Evolutionary conservation across 192 early-diverging fungal genomes (phyloP).

Genomic region (Radiomyces spectabilis): DNA sequence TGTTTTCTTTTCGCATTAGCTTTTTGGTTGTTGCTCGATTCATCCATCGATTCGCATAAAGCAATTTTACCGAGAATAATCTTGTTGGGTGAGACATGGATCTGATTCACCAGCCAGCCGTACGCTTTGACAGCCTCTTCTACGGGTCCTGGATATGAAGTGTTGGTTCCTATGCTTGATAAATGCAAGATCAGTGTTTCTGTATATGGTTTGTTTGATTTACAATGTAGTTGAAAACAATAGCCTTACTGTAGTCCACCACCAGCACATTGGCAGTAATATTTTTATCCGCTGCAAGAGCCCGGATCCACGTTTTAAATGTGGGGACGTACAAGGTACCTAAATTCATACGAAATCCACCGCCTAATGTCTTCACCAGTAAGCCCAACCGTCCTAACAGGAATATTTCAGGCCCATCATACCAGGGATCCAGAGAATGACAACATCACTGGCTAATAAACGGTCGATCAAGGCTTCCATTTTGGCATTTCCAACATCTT

Average conservation of each 20-base stretch:
- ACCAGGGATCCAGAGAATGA: conserved; percentile 16
- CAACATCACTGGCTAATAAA: not conserved
- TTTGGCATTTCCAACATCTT: conserved; percentile 11
- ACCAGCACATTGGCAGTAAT: conserved; percentile 4
- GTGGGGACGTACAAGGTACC: conserved; percentile 7
- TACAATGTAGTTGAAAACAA: too few species aligned
- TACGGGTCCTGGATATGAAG: not conserved
- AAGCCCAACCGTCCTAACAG: not conserved
- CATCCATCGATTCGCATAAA: too few species aligned
- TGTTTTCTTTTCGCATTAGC: too few species aligned
- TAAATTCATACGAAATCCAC: conserved; percentile 13
- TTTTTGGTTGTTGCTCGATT: too few species aligned
- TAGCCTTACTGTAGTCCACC: conserved; percentile 12
- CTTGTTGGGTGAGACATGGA: not conserved
- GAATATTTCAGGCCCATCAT: not conserved
- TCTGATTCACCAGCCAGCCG: not conserved
- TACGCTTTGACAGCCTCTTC: too few species aligned
- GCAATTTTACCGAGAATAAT: conserved; percentile 10
- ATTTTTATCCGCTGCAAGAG: conserved; percentile 8
- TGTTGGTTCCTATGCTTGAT: not conserved
- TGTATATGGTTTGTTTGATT: too few species aligned
- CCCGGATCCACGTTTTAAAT: conserved; percentile 13
- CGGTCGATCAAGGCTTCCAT: conserved; percentile 4
- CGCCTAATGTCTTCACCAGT: not conserved
- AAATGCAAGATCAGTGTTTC: not conserved